Percentiles rank a stretch among this genome's conserved stretches.
Evolutionary conservation across 495 filamentous ascomycete species (phyloP).

Genomic region (Acidomyces sp.): DNA sequence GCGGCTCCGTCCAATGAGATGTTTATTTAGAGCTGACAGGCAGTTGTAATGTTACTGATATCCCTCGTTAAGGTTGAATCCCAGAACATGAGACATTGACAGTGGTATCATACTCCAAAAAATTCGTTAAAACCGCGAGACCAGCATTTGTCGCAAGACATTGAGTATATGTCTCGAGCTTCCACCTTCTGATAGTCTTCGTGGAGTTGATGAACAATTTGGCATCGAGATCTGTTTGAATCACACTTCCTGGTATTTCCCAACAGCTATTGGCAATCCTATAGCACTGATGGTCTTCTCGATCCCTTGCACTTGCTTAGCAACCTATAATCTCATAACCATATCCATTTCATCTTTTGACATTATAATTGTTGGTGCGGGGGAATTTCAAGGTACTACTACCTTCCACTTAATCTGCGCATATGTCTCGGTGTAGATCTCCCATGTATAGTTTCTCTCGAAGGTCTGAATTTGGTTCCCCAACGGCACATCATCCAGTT

Average conservation of each 20-base stretch:
- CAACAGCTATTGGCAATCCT: constrained; percentile 33
- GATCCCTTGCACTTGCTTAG: constrained; percentile 30
- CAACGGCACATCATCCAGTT: constrained; percentile 16
- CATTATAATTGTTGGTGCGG: constrained; percentile 30
- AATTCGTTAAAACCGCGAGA: too few species aligned
- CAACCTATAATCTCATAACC: constrained; percentile 37
- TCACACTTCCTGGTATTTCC: constrained; percentile 38
- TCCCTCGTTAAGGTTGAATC: too few species aligned
- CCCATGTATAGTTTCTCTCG: constrained; percentile 43
- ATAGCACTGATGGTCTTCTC: constrained; percentile 29
- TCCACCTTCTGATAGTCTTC: too few species aligned
- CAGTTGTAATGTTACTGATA: too few species aligned
- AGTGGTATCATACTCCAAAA: too few species aligned
- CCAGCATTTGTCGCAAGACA: too few species aligned
- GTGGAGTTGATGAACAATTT: constrained; percentile 34
- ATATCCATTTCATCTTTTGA: constrained; percentile 32
- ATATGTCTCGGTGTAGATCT: constrained; percentile 35
- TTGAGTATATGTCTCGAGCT: too few species aligned
- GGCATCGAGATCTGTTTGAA: constrained; percentile 31
- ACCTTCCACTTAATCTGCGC: constrained; percentile 38
- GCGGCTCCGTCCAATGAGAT: too few species aligned
- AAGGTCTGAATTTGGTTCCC: constrained; percentile 40
- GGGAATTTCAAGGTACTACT: constrained; percentile 35
- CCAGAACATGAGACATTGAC: too few species aligned
- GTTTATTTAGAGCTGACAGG: too few species aligned